A percentile compares a stretch with the other conserved stretches of the same genome.
phyloP scores from a whole-genome alignment of 176 grass and related monocot genomes.

The Carex kokanica region DNA sequence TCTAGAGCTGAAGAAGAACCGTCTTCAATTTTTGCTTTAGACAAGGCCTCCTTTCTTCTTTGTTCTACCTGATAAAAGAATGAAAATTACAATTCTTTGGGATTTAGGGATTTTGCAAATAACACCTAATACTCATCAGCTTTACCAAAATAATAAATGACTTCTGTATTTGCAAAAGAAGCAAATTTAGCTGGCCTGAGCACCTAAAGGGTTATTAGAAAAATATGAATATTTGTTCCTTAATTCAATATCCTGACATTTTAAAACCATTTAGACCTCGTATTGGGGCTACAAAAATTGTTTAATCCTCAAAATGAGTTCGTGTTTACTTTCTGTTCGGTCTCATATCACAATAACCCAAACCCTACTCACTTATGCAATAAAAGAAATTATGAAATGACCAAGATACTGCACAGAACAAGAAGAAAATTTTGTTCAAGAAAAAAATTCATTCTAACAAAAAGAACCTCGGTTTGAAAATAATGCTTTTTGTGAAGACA shows the following conservation, averaged over 20 bases:
- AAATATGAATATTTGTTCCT: not conserved
- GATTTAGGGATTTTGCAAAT: not conserved
- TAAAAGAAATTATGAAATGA: not conserved
- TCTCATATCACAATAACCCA: not conserved
- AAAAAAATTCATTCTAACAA: not conserved
- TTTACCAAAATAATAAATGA: not conserved
- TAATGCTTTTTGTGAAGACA: not conserved
- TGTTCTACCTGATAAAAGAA: slow-evolving; percentile 65
- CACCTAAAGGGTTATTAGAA: not conserved
- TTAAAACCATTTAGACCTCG: not conserved
- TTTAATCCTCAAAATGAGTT: not conserved
- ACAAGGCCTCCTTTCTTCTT: slow-evolving; percentile 88
- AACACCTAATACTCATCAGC: not conserved
- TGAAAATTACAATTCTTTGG: not conserved
- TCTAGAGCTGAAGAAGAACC: slow-evolving; percentile 46
- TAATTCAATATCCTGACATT: not conserved
- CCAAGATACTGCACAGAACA: not conserved
- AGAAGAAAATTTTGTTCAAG: not conserved
- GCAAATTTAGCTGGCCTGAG: not conserved
- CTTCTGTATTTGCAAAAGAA: not conserved
- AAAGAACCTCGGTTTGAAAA: not conserved
- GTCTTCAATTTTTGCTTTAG: slow-evolving; percentile 56
- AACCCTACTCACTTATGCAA: not conserved
- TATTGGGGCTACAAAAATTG: not conserved
- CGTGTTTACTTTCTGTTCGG: not conserved